Percentiles rank a stretch among this genome's conserved stretches.
These are phyloP conservation scores for Boletus nobilissimus DNA, from an alignment of 1,284 basidiomycete genomes.

Conservation along the genomic window DNA sequence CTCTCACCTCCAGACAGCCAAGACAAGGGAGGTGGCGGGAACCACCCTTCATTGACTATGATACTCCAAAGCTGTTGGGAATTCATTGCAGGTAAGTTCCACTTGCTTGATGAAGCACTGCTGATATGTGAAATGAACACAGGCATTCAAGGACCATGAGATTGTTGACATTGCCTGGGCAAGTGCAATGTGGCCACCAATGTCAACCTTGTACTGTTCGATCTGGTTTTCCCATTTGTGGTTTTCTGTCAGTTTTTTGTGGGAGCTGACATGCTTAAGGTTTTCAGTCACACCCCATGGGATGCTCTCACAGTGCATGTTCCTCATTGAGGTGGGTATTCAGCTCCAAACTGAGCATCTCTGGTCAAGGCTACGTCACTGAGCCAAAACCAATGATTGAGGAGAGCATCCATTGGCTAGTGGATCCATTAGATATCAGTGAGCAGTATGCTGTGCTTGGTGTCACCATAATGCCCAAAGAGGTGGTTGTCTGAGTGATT, in stretches of 20 bases:
- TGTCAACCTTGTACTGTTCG: slow-evolving; percentile 89
- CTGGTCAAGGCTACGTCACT: slow-evolving; percentile 54
- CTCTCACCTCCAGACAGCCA: slow-evolving; percentile 3
- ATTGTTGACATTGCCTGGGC: slow-evolving; percentile 87
- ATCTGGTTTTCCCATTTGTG: slow-evolving; percentile 59
- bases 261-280: too few species aligned
- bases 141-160: slow-evolving; percentile 92
- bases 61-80: slow-evolving; percentile 74
- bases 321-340: slow-evolving; percentile 78
- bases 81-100: slow-evolving; percentile 82
- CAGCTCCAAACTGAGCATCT: slow-evolving; percentile 68
- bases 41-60: slow-evolving; percentile 92
- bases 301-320: too few species aligned
- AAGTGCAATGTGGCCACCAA: slow-evolving; percentile 94
- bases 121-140: background rate
- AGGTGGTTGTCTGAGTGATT: background rate
- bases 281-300: slow-evolving; percentile 61
- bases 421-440: slow-evolving; percentile 74
- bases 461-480: slow-evolving; percentile 46
- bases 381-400: slow-evolving; percentile 59
- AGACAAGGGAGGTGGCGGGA: slow-evolving; percentile 71
- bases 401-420: slow-evolving; percentile 62
- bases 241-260: background rate
- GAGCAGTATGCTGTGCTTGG: slow-evolving; percentile 71
- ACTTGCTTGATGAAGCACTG: background rate